Evolutionary conservation across 2,329 filamentous ascomycete species (phyloP), one percentile per base, ranked within the genome.

Genomic region (Phyllosticta capitalensis): DNA sequence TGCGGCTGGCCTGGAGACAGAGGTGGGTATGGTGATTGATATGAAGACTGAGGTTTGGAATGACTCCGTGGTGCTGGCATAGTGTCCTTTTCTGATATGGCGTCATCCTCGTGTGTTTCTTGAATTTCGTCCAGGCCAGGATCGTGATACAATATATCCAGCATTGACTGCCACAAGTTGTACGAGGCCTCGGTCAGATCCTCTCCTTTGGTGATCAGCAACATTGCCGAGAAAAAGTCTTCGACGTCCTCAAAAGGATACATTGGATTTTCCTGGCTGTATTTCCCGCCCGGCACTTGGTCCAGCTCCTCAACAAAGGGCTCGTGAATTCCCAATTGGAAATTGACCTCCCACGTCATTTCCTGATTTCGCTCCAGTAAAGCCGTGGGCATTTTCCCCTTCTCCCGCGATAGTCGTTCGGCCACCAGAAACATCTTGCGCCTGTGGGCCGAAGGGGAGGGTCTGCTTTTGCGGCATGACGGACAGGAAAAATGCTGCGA

Each of bases 371-470:
- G 52, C 33, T 67, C 62, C 49, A 64, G 65, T 14, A 67, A 65
- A 17, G 55, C 55, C 1, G 38, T 59, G 10, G 65, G 64, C 3
- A 67, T 61, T 14, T 20, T 9, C 6, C 58, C 63, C 17, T 65
- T 62, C 3, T 66, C 62, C 64, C 65, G 68, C 4, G 63, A 64
- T 33, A 71, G 53, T 20, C 67, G 63, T 54, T 70, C 66, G 1
- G 68, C 67, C 9, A 68, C 64, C 5, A 71, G 60, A 19, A 70
- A 71, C 1, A 68, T 52, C 50, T 69, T 71, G n/a, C 64, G 68
- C 22, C 62, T 60, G 50, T 70, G 67, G 1, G 64, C 50, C 2
- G 65, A 67, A 17, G 61, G 50, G 26, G 61, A 62, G 9, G 64
- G 60, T 50, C 59, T 51, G 9, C 58, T 55, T 20, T 51, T 33